Percentiles rank a stretch among this genome's conserved stretches.
Conservation (phyloP, 192 early-diverging fungal species). For the Coemansia sp. region DNA sequence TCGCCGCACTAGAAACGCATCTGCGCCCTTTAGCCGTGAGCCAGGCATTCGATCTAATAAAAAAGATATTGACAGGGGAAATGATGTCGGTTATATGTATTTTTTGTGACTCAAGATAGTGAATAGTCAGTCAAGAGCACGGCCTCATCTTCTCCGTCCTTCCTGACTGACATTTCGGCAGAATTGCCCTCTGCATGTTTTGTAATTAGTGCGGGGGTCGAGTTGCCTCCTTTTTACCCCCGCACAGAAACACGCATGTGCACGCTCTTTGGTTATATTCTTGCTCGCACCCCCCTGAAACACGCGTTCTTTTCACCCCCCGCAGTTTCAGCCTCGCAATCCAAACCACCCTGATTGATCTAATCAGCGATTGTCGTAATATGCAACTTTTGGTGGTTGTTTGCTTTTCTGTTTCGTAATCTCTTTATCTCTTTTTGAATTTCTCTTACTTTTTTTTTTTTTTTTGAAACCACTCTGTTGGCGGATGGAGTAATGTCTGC, state of each 20-base stretch:
- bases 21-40: slow-evolving; percentile 41
- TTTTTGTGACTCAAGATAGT: neutral
- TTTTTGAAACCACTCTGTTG: neutral
- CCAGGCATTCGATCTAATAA: slow-evolving; percentile 24
- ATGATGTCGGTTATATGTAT: neutral
- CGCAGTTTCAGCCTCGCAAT: neutral
- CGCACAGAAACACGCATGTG: neutral
- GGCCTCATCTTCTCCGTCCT: neutral
- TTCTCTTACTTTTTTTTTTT: neutral
- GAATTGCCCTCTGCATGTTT: neutral
- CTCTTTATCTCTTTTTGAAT: neutral
- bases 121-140: neutral
- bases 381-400: neutral
- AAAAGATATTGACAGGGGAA: neutral
- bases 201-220: neutral
- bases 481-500: slow-evolving; percentile 14
- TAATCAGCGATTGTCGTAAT: neutral
- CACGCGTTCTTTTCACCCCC: neutral
- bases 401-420: neutral
- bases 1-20: slow-evolving; percentile 33
- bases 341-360: neutral
- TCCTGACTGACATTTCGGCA: neutral
- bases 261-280: neutral
- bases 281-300: neutral
- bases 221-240: neutral